phyloP scores from a whole-genome alignment of 1,284 basidiomycete species.

The Ceratobasidium sp. region DNA sequence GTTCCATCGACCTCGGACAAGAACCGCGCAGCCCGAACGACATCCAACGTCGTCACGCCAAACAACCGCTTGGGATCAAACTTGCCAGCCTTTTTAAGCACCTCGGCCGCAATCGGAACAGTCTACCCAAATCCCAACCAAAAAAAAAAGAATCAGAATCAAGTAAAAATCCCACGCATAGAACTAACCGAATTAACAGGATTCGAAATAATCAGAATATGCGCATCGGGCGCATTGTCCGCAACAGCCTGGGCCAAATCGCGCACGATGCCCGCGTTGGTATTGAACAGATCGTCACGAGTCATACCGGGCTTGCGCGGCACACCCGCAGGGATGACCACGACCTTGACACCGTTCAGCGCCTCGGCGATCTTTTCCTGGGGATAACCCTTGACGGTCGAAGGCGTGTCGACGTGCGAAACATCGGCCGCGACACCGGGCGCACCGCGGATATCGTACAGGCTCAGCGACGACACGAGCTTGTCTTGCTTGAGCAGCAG shows the following conservation, averaged over 20 bases:
- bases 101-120: conserved; percentile 96
- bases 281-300: conserved; percentile 92
- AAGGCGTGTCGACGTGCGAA: conserved; percentile 87
- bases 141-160: conserved; percentile 94
- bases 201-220: conserved; percentile 93
- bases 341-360: conserved; percentile 87
- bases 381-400: conserved; percentile 83
- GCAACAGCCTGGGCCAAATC: conserved; percentile 96
- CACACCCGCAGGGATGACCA: conserved; percentile 97
- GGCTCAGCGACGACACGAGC: conserved; percentile 84
- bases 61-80: conserved; percentile 97
- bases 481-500: conserved; percentile 92
- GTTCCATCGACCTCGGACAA: conserved; percentile 86
- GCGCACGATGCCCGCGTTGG: conserved; percentile 97
- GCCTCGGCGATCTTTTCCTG: conserved; percentile 87
- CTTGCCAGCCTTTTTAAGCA: conserved; percentile 92
- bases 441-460: conserved; percentile 97
- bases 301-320: conserved; percentile 89
- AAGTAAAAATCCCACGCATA: conserved; percentile 8
- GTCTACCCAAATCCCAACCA: conserved; percentile 96
- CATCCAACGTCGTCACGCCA: conserved; percentile 98
- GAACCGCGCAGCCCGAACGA: conserved; percentile 97
- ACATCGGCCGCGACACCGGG: conserved; percentile 97
- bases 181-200: conserved; percentile 76
- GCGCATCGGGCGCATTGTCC: conserved; percentile 88